A percentile compares a stretch with the other conserved stretches of the same genome.
phyloP scores from a whole-genome alignment of 1,284 basidiomycete species.

The Apiotrichum gamsii region DNA sequence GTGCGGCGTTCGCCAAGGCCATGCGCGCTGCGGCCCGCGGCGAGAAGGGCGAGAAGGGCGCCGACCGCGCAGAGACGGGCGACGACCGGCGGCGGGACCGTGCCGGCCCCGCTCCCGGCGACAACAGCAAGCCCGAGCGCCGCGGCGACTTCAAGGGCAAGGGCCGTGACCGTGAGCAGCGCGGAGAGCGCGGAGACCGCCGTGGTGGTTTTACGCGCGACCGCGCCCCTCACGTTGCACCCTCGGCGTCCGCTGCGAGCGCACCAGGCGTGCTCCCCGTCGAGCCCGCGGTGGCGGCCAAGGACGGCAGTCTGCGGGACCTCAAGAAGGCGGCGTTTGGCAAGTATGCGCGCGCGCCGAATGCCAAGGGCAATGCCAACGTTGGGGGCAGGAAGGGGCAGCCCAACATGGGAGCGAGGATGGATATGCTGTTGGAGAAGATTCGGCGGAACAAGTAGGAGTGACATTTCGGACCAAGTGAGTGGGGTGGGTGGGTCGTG shows the following conservation, averaged over 20 bases:
- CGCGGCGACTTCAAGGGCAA: neutral
- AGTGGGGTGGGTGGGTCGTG: conserved; percentile 21
- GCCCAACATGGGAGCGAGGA: conserved; percentile 47
- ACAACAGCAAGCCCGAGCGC: neutral
- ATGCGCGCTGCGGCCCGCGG: conserved; percentile 1
- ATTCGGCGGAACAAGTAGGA: conserved; percentile 37
- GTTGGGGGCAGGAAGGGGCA: conserved; percentile 36
- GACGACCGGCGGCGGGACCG: neutral
- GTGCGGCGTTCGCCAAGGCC: conserved; percentile 6
- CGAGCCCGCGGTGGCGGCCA: neutral
- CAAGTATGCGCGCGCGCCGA: conserved; percentile 14
- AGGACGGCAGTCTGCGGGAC: conserved; percentile 14
- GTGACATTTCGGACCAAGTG: conserved; percentile 47
- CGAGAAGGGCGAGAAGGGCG: neutral
- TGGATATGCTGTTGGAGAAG: conserved; percentile 47
- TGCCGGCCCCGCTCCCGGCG: too few species aligned
- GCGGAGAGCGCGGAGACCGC: neutral
- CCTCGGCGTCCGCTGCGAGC: neutral
- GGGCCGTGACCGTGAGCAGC: neutral
- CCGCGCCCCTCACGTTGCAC: neutral
- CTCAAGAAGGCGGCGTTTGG: conserved; percentile 41
- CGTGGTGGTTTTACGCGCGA: neutral
- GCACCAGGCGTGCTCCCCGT: conserved; percentile 5
- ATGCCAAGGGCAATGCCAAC: too few species aligned
- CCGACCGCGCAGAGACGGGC: neutral